These are phyloP conservation scores for Delphinella strobiligena DNA, from an alignment of 2,329 filamentous ascomycete species.

Conservation along the genomic window DNA sequence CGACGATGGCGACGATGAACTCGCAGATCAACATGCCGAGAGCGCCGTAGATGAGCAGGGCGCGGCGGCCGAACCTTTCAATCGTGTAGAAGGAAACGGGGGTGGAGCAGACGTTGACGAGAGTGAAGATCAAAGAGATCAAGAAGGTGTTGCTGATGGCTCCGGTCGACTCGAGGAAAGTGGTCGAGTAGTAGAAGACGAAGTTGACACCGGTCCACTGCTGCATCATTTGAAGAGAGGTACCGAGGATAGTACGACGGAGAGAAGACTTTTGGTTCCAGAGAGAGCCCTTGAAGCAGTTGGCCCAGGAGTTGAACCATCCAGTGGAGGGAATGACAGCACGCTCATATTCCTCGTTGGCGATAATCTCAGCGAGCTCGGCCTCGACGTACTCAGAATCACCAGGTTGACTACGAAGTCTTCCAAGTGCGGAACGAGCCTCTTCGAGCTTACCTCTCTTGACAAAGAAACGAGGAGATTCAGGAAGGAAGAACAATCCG, in stretches of 20 bases:
- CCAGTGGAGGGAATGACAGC: conserved; percentile 50
- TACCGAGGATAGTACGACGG: conserved; percentile 35
- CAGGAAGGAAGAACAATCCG: conserved; percentile 66
- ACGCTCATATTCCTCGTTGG: conserved; percentile 79
- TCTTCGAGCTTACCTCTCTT: conserved; percentile 58
- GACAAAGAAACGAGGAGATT: conserved; percentile 77
- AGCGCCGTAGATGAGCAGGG: conserved; percentile 67
- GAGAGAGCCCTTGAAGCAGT: conserved; percentile 47
- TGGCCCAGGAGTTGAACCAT: conserved; percentile 58
- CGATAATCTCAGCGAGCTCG: conserved; percentile 74
- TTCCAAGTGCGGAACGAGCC: conserved; percentile 50
- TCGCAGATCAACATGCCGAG: conserved; percentile 75
- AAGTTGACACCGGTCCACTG: conserved; percentile 78
- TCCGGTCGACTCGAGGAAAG: conserved; percentile 69
- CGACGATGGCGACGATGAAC: conserved; percentile 69
- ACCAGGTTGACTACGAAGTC: conserved; percentile 60
- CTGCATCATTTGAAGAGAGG: conserved; percentile 38
- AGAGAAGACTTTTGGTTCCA: conserved; percentile 40
- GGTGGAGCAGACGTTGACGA: conserved; percentile 78
- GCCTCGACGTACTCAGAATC: conserved; percentile 64
- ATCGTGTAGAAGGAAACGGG: conserved; percentile 80
- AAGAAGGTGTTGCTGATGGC: conserved; percentile 69
- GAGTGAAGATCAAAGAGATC: conserved; percentile 72
- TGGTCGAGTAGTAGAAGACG: conserved; percentile 64
- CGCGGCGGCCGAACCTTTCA: conserved; percentile 69